These are phyloP conservation scores for Apiospora arundinis DNA, from an alignment of 2,329 filamentous ascomycete genomes.

Conservation along the genomic window DNA sequence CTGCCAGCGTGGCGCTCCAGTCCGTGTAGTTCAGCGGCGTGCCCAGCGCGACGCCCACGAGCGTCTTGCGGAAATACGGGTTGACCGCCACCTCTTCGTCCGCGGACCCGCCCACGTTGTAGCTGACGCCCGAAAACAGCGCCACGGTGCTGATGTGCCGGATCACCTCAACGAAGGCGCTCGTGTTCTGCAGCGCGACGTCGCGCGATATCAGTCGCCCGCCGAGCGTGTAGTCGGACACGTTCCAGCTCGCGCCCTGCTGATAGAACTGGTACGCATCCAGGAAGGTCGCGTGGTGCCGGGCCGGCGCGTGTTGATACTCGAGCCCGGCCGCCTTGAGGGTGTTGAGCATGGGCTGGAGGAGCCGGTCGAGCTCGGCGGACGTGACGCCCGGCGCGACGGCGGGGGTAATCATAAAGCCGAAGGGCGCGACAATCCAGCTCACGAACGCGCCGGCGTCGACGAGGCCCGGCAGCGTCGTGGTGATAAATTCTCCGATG, in stretches of 20 bases:
- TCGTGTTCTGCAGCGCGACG: conserved; percentile 23
- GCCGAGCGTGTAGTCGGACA: conserved; percentile 28
- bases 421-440: conserved; percentile 25
- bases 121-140: conserved; percentile 29
- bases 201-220: conserved; percentile 27
- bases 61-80: not conserved
- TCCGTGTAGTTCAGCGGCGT: not conserved
- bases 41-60: not conserved
- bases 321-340: conserved; percentile 15
- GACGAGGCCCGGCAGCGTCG: conserved; percentile 24
- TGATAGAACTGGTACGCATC: conserved; percentile 22
- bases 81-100: not conserved
- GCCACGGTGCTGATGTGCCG: conserved; percentile 24
- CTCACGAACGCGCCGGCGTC: conserved; percentile 26
- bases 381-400: conserved; percentile 20
- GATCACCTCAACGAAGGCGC: conserved; percentile 25
- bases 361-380: conserved; percentile 22
- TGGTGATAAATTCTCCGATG: conserved; percentile 25
- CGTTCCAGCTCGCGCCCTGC: conserved; percentile 25
- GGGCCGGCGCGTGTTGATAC: conserved; percentile 25
- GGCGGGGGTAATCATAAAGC: conserved; percentile 28
- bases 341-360: not conserved
- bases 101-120: not conserved
- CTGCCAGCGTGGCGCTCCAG: not conserved
- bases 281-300: conserved; percentile 23